Evolutionary conservation across 2,329 filamentous ascomycete genomes (phyloP).

Genomic region (Trichoderma sp.): DNA sequence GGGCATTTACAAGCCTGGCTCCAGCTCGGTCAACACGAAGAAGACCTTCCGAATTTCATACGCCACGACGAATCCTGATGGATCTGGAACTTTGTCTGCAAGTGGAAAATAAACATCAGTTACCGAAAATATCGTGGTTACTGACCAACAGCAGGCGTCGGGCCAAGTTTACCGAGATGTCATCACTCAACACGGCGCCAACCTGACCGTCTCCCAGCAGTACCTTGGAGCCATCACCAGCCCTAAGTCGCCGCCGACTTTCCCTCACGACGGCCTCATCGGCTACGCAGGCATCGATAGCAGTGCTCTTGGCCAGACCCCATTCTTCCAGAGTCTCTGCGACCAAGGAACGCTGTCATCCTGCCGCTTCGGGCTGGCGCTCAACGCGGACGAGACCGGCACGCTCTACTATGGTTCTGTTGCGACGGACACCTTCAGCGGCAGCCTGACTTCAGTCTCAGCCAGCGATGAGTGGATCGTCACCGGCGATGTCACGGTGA

Average conservation of each 20-base stretch:
- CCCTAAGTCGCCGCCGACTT: slow-evolving; percentile 20
- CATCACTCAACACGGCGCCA: slow-evolving; percentile 22
- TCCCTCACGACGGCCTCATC: slow-evolving; percentile 25
- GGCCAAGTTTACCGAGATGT: slow-evolving; percentile 24
- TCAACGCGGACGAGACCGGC: slow-evolving; percentile 24
- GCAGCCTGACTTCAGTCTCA: slow-evolving; percentile 13
- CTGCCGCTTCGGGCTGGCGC: slow-evolving; percentile 26
- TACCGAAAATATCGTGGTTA: neutral
- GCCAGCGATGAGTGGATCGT: slow-evolving; percentile 16
- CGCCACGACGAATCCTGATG: slow-evolving; percentile 25
- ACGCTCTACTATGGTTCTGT: slow-evolving; percentile 25
- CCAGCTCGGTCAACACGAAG: slow-evolving; percentile 10
- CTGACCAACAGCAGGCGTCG: slow-evolving; percentile 14
- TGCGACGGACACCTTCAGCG: slow-evolving; percentile 17
- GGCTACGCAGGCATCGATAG: slow-evolving; percentile 21
- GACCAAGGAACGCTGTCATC: slow-evolving; percentile 20
- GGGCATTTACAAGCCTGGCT: slow-evolving; percentile 22
- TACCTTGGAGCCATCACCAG: slow-evolving; percentile 20
- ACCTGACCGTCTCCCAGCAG: slow-evolving; percentile 23
- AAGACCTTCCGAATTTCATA: slow-evolving; percentile 23
- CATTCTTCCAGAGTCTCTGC: slow-evolving; percentile 25
- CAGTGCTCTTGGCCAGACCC: slow-evolving; percentile 12
- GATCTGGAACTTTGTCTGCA: slow-evolving; percentile 21
- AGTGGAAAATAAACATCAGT: neutral
- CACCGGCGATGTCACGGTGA: slow-evolving; percentile 21